Evolutionary conservation across 192 early-diverging fungal genomes (phyloP), one percentile per base, ranked within the genome.

Genomic region (Coemansia sp.): DNA sequence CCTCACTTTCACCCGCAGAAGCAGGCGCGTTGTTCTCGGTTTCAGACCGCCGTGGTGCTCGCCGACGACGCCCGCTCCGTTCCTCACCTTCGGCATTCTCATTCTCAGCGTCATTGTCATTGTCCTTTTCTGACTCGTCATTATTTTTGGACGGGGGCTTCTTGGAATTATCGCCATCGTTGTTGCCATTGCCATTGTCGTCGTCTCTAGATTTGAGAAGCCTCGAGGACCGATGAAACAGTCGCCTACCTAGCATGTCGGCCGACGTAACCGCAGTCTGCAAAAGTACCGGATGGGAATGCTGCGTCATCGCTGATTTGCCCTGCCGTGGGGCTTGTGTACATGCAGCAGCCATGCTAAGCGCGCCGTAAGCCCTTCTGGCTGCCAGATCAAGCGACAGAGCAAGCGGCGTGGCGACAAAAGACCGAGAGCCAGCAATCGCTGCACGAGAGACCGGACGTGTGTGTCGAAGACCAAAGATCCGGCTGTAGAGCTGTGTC

Each of bases 11-110:
- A 42, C 13, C 42, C 16, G 49, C 42, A 43, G 38, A 11, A 4
- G 56, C 6, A 37, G 37, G 39, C 2, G 56, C 10, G 37, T 40
- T 41, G 22, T 25, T 56, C 16, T 70, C 79, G 57, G 41, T 61
- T 17, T 81, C 79, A 12, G 74, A 68, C 63, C 70, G 68, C 65
- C 74, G 70, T 55, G 68, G 67, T 14, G 68, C 64, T 42, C 76
- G 77, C 53, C 72, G 72, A 7, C 69, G 72, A 13, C 69, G 69
- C 20, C 68, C 54, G 48, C 53, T 65, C 42, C 63, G 70, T 4
- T 76, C 69, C 5, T 66, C 68, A 22, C 49, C 60, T 45, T 70
- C 65, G 17, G 44, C 40, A 37, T 2, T 1, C 39, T 38, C 39
- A 9, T 64, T 55, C 25, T 25, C 25, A 2, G 25, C 25, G 37